Conservation (phyloP, 2,329 filamentous ascomycete genomes). For the Fusarium chuoi region DNA sequence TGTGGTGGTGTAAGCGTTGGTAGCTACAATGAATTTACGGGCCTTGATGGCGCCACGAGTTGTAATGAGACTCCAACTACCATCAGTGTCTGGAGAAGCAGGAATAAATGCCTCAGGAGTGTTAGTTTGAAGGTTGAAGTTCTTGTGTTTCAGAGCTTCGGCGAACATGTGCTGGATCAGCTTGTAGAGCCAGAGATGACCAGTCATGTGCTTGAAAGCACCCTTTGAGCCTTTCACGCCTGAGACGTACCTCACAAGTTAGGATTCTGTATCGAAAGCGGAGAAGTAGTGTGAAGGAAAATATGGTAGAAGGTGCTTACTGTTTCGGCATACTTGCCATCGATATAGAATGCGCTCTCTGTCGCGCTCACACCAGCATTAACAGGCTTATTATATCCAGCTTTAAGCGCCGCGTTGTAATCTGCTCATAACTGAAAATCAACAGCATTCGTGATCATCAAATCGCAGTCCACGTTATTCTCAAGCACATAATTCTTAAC, state of each 20-base stretch:
- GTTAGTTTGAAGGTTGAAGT: conserved; percentile 46
- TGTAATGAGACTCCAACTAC: conserved; percentile 20
- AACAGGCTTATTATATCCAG: conserved; percentile 46
- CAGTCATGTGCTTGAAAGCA: conserved; percentile 46
- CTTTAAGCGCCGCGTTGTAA: conserved; percentile 39
- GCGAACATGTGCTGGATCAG: conserved; percentile 43
- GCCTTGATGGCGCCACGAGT: conserved; percentile 56
- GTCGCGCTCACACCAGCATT: conserved; percentile 13
- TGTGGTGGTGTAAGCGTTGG: neutral
- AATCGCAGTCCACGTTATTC: conserved; percentile 56
- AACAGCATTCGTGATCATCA: conserved; percentile 52
- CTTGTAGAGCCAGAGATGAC: conserved; percentile 49
- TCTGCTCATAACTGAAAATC: conserved; percentile 51
- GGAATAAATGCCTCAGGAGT: conserved; percentile 40
- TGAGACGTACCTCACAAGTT: conserved; percentile 19
- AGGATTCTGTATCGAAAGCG: neutral
- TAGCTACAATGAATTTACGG: neutral
- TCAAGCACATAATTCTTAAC: conserved; percentile 51
- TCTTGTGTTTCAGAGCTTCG: conserved; percentile 24
- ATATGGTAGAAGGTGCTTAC: neutral
- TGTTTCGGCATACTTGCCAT: conserved; percentile 40
- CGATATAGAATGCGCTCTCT: neutral
- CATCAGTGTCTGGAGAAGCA: neutral
- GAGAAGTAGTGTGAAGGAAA: too few species aligned
- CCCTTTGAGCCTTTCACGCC: conserved; percentile 50